Base-by-base conservation (phyloP, 306 rosid species). In the Rosa rugosa region DNA sequence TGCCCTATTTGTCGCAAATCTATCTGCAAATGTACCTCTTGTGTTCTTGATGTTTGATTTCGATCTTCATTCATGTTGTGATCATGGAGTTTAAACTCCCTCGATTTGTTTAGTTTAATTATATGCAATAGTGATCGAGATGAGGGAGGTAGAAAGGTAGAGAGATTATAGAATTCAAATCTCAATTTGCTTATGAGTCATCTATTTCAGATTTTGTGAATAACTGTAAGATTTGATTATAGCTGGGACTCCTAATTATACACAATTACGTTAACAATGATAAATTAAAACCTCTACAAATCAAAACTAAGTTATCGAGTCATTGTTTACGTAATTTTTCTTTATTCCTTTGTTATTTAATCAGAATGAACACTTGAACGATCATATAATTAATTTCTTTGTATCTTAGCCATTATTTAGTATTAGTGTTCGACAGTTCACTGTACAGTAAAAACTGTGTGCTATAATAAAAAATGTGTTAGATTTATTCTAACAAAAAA, bases 1-100 rank as follows among this genome's bases (percentile, higher is more conserved):
- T 81, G 84, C 22, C 73, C 73, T 4, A 8, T 50, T 11, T 62
- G 78, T n/a, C 69, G 78, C 4, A 78, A 59, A 20, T 76, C 44
- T 73, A 2, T 73, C 0, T 66, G 49, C 31, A 51, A 9, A 42
- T 68, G 50, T 68, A 20, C 23, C 8, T 13, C 11, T 18, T 66
- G 71, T 66, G 46, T 66, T 17, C 1, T 34, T 14, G 71, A 38
- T n/a, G 23, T 66, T 66, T 63, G 69, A 64, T 31, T 27, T 34
- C n/a, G n/a, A n/a, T n/a, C 41, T 64, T 14, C 18, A 63, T 63
- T 14, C 10, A 25, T 5, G 68, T 62, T 11, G 12, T 60, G 38
- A 62, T 63, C 41, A 5, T 62, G 40, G 16, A 57, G 64, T 8
- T 9, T 57, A 9, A n/a, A n/a, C 27, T 57, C 31, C 27, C 62